phyloP scores from a whole-genome alignment of 768 basidiomycete genomes.

The Mycena sanguinolenta region DNA sequence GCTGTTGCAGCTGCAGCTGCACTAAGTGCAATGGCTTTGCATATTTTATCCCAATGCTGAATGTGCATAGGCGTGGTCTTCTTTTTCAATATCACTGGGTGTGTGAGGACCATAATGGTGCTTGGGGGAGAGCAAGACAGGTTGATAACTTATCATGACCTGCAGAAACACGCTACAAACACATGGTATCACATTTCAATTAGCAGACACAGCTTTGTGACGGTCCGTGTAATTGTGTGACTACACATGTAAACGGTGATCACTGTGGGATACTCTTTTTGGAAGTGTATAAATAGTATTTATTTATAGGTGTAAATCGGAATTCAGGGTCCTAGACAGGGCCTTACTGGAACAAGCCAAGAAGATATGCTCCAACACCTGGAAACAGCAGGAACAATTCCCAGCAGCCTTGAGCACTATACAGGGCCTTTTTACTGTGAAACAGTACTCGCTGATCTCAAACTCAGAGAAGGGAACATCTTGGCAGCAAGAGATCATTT shows the following conservation, averaged over 20 bases:
- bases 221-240: too few relatives aligned
- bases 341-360: too few relatives aligned
- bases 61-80: not conserved
- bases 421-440: too few relatives aligned
- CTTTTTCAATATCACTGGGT: conserved; percentile 2
- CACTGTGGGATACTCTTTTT: conserved; percentile 5
- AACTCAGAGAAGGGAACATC: too few relatives aligned
- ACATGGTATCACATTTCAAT: not conserved
- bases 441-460: too few relatives aligned
- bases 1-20: conserved; percentile 2
- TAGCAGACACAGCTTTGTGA: not conserved
- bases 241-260: not conserved
- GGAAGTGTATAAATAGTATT: not conserved
- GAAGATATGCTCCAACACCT: too few relatives aligned
- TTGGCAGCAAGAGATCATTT: too few relatives aligned
- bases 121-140: too few relatives aligned
- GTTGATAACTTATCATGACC: not conserved
- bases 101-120: not conserved
- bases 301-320: not conserved
- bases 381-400: too few relatives aligned
- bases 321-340: too few relatives aligned
- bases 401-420: too few relatives aligned
- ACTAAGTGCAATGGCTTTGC: not conserved
- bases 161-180: not conserved
- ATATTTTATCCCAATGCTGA: conserved; percentile 1